Conservation (phyloP, 176 grass and related monocot species). For the Phragmites australis region DNA sequence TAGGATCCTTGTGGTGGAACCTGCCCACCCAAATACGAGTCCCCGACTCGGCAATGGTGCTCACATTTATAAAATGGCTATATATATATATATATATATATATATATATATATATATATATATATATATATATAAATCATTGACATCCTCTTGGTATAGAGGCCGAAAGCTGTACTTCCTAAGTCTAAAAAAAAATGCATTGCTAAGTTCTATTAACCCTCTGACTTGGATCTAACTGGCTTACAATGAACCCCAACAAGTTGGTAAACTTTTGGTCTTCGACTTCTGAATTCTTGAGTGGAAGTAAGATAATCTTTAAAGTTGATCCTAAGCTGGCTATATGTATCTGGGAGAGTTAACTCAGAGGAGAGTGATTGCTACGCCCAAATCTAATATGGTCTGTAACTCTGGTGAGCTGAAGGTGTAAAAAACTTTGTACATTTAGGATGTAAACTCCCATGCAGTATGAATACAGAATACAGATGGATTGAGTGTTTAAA, state of each 20-base stretch:
- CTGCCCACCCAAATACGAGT: too few species aligned
- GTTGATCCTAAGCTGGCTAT: neutral
- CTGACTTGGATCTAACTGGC: neutral
- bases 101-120: too few species aligned
- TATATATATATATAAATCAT: too few species aligned
- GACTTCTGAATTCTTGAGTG: neutral
- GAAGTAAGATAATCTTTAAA: neutral
- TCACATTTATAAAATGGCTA: too few species aligned
- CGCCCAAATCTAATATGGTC: neutral
- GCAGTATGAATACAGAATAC: neutral
- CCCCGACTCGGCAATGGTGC: too few species aligned
- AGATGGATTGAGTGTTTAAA: conserved; percentile 17
- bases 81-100: too few species aligned
- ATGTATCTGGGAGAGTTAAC: neutral
- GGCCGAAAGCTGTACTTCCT: too few species aligned
- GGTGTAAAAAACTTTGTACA: neutral
- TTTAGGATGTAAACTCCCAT: neutral
- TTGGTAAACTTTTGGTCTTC: neutral
- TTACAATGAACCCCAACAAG: neutral
- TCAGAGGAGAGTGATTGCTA: neutral
- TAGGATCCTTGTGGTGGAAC: too few species aligned
- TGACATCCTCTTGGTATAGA: too few species aligned
- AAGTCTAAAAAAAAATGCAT: too few species aligned
- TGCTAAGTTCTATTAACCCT: neutral
- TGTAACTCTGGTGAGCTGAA: neutral